phyloP scores from a whole-genome alignment of 1,284 basidiomycete species.

The Sphagnurus paluster region DNA sequence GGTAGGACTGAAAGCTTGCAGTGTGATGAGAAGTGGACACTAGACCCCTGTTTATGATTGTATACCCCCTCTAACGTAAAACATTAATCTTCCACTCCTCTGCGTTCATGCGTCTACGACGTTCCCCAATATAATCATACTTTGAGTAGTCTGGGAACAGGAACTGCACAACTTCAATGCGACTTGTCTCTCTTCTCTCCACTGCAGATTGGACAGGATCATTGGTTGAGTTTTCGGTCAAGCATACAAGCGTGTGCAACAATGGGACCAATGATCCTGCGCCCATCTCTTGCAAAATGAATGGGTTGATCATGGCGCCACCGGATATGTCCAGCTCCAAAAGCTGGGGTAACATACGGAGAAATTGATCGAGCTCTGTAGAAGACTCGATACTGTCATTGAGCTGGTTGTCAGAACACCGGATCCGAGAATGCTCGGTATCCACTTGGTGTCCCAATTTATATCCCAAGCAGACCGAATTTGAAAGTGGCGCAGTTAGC shows the following conservation, averaged over 20 bases:
- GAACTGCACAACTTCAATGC: constrained; percentile 4
- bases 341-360: constrained; percentile 1
- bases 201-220: background rate
- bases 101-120: background rate
- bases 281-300: constrained; percentile 5
- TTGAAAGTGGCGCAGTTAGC: constrained; percentile 1
- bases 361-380: background rate
- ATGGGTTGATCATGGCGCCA: constrained; percentile 4
- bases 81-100: constrained; percentile 1
- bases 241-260: constrained; percentile 3
- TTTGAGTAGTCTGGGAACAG: background rate
- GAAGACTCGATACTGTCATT: background rate
- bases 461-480: background rate
- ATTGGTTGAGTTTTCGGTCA: background rate
- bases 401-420: constrained; percentile 5
- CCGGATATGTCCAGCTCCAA: constrained; percentile 2
- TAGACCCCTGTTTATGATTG: too few relatives aligned
- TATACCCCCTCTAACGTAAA: background rate
- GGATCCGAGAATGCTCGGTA: constrained; percentile 5
- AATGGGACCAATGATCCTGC: constrained; percentile 4
- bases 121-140: background rate
- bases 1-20: too few relatives aligned
- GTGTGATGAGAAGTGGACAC: too few relatives aligned
- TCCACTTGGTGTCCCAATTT: constrained; percentile 5
- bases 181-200: background rate